Evolutionary conservation across 1,139 yeast genomes (phyloP).

Genomic region (Candida sp.): DNA sequence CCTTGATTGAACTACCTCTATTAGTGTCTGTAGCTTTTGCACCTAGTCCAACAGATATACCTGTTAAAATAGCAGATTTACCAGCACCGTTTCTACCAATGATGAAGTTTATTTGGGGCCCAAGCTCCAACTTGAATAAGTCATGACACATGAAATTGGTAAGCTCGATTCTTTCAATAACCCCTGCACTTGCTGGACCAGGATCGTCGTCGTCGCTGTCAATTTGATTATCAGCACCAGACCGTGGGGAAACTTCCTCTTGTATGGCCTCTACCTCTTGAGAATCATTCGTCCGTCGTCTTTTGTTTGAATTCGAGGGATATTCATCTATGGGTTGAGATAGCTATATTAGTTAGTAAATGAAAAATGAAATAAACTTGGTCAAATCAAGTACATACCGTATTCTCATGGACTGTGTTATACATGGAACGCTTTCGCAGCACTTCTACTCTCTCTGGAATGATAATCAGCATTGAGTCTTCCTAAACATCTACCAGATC

Average conservation of each 20-base stretch:
- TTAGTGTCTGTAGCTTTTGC: slow-evolving; percentile 91
- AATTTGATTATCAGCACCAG: background rate
- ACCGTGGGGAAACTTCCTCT: background rate
- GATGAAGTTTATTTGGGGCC: slow-evolving; percentile 85
- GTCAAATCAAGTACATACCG: background rate
- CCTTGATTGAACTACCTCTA: slow-evolving; percentile 71
- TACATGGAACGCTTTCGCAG: background rate
- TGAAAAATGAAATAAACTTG: too few species aligned
- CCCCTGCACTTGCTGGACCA: slow-evolving; percentile 46
- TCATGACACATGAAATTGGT: slow-evolving; percentile 84
- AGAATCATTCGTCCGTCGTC: background rate
- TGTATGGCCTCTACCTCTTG: background rate
- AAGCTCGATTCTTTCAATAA: slow-evolving; percentile 53
- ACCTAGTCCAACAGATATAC: slow-evolving; percentile 89
- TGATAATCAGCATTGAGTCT: background rate
- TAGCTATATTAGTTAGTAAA: background rate
- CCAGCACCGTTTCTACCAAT: slow-evolving; percentile 97
- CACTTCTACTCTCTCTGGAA: background rate
- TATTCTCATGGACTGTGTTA: background rate
- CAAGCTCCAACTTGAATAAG: slow-evolving; percentile 69
- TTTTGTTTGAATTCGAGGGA: background rate
- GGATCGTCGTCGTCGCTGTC: background rate
- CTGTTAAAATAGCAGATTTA: slow-evolving; percentile 89
- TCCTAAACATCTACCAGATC: too few species aligned
- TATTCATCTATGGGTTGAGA: background rate